phyloP scores from a whole-genome alignment of 345 rosid genomes.

The Anastatica hierochuntica region DNA sequence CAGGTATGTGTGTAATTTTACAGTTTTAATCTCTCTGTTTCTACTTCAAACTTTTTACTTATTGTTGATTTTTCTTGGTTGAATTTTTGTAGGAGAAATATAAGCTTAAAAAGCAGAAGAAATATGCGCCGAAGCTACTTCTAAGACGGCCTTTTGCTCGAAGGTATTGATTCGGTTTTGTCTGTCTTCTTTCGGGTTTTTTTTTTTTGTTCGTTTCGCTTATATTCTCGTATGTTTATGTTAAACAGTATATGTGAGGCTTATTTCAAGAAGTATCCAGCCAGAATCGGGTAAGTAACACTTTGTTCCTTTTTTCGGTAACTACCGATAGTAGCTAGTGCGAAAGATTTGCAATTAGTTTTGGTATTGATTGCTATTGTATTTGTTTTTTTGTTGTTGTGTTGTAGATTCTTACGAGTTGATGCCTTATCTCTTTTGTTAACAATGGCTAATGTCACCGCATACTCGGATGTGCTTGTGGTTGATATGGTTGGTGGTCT shows the following conservation, averaged over 20 bases:
- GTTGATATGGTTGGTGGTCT: slow-evolving; percentile 93
- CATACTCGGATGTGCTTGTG: slow-evolving; percentile 70
- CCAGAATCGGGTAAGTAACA: slow-evolving; percentile 64
- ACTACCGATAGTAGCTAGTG: background rate
- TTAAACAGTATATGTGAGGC: slow-evolving; percentile 83
- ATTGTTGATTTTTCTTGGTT: background rate
- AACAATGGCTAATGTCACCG: slow-evolving; percentile 73
- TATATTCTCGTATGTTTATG: slow-evolving; percentile 15
- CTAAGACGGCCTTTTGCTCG: slow-evolving; percentile 69
- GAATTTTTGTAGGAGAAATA: slow-evolving; percentile 64
- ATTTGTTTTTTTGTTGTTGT: background rate
- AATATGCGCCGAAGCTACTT: slow-evolving; percentile 84
- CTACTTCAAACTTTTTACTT: background rate
- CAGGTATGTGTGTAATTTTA: slow-evolving; percentile 35
- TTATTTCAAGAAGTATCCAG: slow-evolving; percentile 74
- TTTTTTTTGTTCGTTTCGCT: background rate
- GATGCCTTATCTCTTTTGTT: slow-evolving; percentile 78
- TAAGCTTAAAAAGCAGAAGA: slow-evolving; percentile 80
- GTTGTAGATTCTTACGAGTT: slow-evolving; percentile 61
- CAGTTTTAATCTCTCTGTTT: background rate
- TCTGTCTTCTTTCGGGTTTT: background rate
- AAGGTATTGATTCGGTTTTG: slow-evolving; percentile 32
- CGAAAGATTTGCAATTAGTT: too few relatives aligned
- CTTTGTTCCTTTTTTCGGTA: background rate
- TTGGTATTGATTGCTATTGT: slow-evolving; percentile 1